Evolutionary conservation across 1,284 basidiomycete species (phyloP).

Genomic region (Pterulicium gracile): DNA sequence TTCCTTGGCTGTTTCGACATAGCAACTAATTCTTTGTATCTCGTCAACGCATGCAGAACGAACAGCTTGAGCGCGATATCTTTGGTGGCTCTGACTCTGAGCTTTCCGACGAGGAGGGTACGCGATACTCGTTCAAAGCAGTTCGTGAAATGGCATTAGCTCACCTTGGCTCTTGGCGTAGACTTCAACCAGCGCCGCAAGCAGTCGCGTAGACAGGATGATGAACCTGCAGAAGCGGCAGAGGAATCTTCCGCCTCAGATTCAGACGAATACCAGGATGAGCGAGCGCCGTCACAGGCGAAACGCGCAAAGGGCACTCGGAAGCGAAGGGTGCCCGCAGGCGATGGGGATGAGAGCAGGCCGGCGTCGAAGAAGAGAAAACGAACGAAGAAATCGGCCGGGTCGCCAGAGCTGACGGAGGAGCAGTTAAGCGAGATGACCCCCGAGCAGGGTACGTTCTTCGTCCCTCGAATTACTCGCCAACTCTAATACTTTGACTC

Average conservation of each 20-base stretch:
- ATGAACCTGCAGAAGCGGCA: not conserved
- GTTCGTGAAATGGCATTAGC: not conserved
- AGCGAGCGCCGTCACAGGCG: constrained; percentile 32
- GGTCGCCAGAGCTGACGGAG: constrained; percentile 41
- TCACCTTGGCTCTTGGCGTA: not conserved
- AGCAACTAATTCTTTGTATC: too few species aligned
- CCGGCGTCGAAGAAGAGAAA: constrained; percentile 37
- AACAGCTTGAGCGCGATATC: constrained; percentile 49
- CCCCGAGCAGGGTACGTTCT: constrained; percentile 54
- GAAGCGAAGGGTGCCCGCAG: constrained; percentile 21
- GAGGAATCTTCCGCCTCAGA: not conserved
- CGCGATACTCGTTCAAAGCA: not conserved
- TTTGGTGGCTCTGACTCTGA: constrained; percentile 75
- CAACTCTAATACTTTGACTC: constrained; percentile 5
- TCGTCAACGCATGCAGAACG: not conserved
- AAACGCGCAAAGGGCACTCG: constrained; percentile 26
- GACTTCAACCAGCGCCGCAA: not conserved
- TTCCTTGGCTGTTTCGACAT: too few species aligned
- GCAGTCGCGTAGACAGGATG: not conserved
- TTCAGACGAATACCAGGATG: constrained; percentile 21
- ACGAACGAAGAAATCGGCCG: constrained; percentile 26
- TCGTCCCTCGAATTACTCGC: constrained; percentile 1
- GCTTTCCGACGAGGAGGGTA: constrained; percentile 63
- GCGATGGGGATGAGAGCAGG: constrained; percentile 26
- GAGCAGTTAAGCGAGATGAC: constrained; percentile 54